Evolutionary conservation across 2,329 filamentous ascomycete species (phyloP), one percentile per base, ranked within the genome.

Genomic region (Cercospora brassicicola): DNA sequence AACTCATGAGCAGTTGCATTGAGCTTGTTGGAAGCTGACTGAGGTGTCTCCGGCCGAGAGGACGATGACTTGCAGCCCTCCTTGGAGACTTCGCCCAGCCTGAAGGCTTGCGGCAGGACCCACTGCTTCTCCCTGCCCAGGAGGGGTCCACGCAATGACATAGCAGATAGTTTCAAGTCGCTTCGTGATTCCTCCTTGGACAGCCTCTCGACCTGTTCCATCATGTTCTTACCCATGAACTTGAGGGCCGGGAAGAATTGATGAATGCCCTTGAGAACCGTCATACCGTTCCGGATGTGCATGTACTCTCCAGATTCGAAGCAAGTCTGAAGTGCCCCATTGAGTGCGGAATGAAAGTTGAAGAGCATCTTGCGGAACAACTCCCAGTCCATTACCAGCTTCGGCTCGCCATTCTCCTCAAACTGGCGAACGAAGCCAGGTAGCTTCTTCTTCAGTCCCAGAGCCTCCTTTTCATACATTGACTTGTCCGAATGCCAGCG

Each of bases 201-300:
- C 18, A 91, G 83, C 55, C 86, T 84, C 23, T 87, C 85, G 66
- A 94, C 89, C n/a, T 84, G 85, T 72, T 89, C 87, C 20, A 92
- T 84, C 72, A 91, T 85, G 39, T 86, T 83, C 33, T 86, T 84
- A 36, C 92, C 95, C 85, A 96, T 94, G 79, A 93, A 95, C 76
- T 96, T 93, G 67, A 98, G 88, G 15, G 90, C 90, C 3, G 95
- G 96, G 84, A 97, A 99, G 75, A 89, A 86, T 61, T 93, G 89
- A 26, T 92, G 87, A 59, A 97, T 85, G 10, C 88, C 86, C 77
- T 95, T 96, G 67, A 99, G 84, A 3, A 98, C 86, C 67, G 91
- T 95, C 73, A 98, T 96, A 55, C 93, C 93, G 78, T 99, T 99
- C 65, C 94, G 90, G 77, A 98, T 96, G 79, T 97, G 94, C 91